Base-by-base conservation (phyloP, 345 rosid species). In the Euclidium syriacum region DNA sequence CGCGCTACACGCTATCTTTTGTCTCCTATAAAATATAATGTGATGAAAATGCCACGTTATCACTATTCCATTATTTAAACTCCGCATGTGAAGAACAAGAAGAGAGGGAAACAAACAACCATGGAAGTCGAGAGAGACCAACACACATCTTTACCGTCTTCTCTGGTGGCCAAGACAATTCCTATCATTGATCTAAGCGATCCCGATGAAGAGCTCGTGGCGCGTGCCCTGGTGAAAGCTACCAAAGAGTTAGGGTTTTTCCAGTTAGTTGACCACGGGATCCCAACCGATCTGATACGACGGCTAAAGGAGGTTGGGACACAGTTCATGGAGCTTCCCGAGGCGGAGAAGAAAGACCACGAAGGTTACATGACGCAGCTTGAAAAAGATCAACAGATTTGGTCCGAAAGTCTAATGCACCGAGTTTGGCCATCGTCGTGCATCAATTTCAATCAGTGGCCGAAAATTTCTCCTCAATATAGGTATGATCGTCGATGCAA, bases 381-480 rank as follows among this genome's bases (percentile, higher is more conserved):
- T 15, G 20, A 77, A 0, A n/a, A n/a, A n/a, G n/a, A n/a, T n/a
- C 82, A 73, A 42, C 79, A 81, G 50, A 47, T 62, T 5, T 84
- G 90, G 90, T 80, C 63, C 1, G 90, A 84, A 62, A 83, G 82
- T 43, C 80, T 84, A 27, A 84, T 87, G 43, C 88, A 87, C 61
- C 75, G 6, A 69, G 70, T 87, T 14, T 87, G 84, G 90, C 95
- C 95, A 14, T 83, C 86, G 60, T 26, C 72, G 4, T 15, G 30
- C 22, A 59, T 87, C 44, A 72, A 82, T 52, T 65, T 79, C 53
- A 36, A 23, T 12, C 84, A 74, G 57, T 84, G 90, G 95, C 95
- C 95, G 8, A 24, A 52, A 6, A 76, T 70, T 39, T 83, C 95
- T 3, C 67, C 83, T 18, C 70, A 80, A 42, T 87, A 87, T 74